These are phyloP conservation scores for Posidonia oceanica DNA, from an alignment of 116 monocot species.

Conservation along the genomic window DNA sequence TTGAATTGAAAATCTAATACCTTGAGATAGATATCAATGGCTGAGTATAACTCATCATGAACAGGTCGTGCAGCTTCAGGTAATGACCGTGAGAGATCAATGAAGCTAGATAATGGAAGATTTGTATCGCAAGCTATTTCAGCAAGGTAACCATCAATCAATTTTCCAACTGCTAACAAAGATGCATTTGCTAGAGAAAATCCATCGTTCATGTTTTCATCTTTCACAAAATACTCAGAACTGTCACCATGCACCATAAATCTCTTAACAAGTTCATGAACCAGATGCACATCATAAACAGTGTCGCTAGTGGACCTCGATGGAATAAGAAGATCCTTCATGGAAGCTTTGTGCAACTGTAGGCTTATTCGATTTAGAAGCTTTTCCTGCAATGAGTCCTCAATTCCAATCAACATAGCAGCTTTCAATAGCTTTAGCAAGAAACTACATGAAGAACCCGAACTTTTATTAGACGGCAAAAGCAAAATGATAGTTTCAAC, in stretches of 20 bases:
- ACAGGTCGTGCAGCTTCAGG: slow-evolving; percentile 44
- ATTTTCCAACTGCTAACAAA: slow-evolving; percentile 46
- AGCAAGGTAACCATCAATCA: slow-evolving; percentile 72
- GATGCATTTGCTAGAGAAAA: slow-evolving; percentile 23
- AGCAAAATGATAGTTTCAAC: slow-evolving; percentile 61
- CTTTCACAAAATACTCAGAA: slow-evolving; percentile 7
- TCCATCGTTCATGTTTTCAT: slow-evolving; percentile 20
- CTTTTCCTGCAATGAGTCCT: slow-evolving; percentile 44
- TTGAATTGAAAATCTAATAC: slow-evolving; percentile 13
- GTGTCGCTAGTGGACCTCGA: slow-evolving; percentile 12
- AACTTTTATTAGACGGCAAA: slow-evolving; percentile 45
- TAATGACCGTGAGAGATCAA: slow-evolving; percentile 41
- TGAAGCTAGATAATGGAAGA: slow-evolving; percentile 46
- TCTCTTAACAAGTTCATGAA: slow-evolving; percentile 42
- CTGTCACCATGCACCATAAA: slow-evolving; percentile 21
- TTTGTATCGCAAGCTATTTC: slow-evolving; percentile 58
- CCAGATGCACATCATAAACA: slow-evolving; percentile 49
- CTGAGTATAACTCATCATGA: slow-evolving; percentile 75
- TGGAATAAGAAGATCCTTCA: slow-evolving; percentile 66
- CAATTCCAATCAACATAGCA: slow-evolving; percentile 51
- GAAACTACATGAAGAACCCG: slow-evolving; percentile 76
- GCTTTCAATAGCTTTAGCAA: slow-evolving; percentile 66
- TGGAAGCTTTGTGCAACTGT: slow-evolving; percentile 56
- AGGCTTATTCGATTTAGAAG: slow-evolving; percentile 42
- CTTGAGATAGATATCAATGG: slow-evolving; percentile 71